phyloP scores from a whole-genome alignment of 192 early-diverging fungal species.

The Podochytrium sp. region DNA sequence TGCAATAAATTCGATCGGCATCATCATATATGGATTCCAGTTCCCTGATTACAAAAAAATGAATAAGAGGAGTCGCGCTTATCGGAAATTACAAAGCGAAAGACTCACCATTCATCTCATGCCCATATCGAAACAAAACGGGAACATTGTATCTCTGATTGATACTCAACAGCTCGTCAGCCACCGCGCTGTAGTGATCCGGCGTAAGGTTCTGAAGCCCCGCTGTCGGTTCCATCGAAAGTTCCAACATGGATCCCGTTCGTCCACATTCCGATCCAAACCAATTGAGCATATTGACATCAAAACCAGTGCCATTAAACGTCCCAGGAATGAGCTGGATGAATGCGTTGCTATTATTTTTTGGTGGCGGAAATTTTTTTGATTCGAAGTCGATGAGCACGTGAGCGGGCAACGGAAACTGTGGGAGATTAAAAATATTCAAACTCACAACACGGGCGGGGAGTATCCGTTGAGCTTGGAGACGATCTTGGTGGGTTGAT shows the following conservation, averaged over 20 bases:
- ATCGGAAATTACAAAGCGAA: not conserved
- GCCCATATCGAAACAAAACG: constrained; percentile 47
- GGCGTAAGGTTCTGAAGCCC: constrained; percentile 7
- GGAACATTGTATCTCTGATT: constrained; percentile 41
- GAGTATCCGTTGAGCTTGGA: constrained; percentile 13
- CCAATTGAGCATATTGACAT: constrained; percentile 35
- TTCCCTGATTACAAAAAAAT: constrained; percentile 18
- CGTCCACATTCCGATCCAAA: constrained; percentile 31
- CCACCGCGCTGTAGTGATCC: constrained; percentile 34
- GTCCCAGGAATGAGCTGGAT: constrained; percentile 20
- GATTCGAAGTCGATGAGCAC: not conserved
- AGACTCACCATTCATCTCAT: constrained; percentile 53
- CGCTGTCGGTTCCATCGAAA: constrained; percentile 39
- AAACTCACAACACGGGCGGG: constrained; percentile 30
- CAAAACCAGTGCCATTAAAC: not conserved
- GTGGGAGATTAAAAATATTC: not conserved
- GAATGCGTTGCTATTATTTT: constrained; percentile 32
- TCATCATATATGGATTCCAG: constrained; percentile 32
- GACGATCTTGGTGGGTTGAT: constrained; percentile 14
- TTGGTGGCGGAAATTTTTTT: no score
- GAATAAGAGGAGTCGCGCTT: not conserved
- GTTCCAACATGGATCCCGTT: constrained; percentile 36
- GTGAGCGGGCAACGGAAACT: not conserved
- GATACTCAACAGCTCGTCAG: constrained; percentile 24
- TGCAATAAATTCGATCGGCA: constrained; percentile 32